These are phyloP conservation scores for Saccharomyces hybrid DNA, from an alignment of 1,139 yeast genomes.

Conservation along the genomic window DNA sequence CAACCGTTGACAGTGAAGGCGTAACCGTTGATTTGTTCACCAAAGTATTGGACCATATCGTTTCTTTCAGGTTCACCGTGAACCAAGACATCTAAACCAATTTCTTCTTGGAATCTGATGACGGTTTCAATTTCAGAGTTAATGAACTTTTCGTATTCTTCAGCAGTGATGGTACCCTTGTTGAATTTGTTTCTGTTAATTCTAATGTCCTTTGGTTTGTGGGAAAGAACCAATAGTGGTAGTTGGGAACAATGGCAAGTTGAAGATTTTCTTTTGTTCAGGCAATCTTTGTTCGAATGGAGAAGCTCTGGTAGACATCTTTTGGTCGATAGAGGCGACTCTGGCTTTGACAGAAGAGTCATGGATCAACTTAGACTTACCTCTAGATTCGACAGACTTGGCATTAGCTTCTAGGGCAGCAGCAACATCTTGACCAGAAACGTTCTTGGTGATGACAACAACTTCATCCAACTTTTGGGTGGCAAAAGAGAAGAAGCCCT, in stretches of 20 bases:
- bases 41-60: conserved; percentile 99
- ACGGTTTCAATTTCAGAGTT: conserved; percentile 93
- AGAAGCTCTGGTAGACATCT: conserved; percentile 75
- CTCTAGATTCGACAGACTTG: conserved; percentile 77
- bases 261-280: conserved; percentile 79
- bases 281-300: conserved; percentile 82
- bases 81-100: conserved; percentile 94
- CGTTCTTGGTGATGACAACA: conserved; percentile 82
- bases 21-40: conserved; percentile 96
- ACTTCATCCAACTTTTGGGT: conserved; percentile 92
- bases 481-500: conserved; percentile 98
- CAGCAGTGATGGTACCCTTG: conserved; percentile 92
- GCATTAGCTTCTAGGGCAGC: conserved; percentile 73
- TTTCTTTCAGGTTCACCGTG: conserved; percentile 99
- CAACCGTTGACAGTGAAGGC: conserved; percentile 98
- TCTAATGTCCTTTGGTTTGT: conserved; percentile 98
- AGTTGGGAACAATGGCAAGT: conserved; percentile 97
- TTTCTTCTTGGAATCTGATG: conserved; percentile 97
- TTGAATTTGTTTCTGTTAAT: conserved; percentile 95
- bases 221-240: conserved; percentile 99
- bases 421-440: conserved; percentile 70
- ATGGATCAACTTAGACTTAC: conserved; percentile 80
- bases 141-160: conserved; percentile 92
- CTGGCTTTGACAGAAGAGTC: conserved; percentile 86
- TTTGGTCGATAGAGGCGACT: conserved; percentile 71